A percentile compares a stretch with the other conserved stretches of the same genome.
Conservation (phyloP, 306 rosid genomes). For the apple (Malus domestica) region DNA sequence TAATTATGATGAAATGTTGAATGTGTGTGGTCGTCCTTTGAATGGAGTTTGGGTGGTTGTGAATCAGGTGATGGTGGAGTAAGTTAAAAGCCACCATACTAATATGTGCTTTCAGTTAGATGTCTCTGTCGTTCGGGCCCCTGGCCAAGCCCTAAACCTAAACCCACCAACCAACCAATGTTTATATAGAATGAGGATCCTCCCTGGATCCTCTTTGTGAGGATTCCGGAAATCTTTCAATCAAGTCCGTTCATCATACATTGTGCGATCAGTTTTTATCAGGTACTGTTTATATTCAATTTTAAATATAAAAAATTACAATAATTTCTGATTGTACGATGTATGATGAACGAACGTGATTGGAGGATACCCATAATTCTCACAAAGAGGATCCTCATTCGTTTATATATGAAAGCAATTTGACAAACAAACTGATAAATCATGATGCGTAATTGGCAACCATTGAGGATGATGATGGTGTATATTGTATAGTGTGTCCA, state of each 20-base stretch:
- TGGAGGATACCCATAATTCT: rapidly evolving
- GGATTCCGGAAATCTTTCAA: rapidly evolving
- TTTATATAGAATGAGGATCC: neutral
- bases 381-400: too few species aligned
- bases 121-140: neutral
- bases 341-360: too few species aligned
- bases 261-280: rapidly evolving
- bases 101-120: neutral
- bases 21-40: neutral
- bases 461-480: too few species aligned
- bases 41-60: neutral
- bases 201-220: rapidly evolving
- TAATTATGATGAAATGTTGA: neutral
- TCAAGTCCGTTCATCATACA: too few species aligned
- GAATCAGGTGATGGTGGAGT: neutral
- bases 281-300: too few species aligned
- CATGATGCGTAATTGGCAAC: too few species aligned
- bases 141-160: neutral
- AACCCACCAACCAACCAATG: neutral
- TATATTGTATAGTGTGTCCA: too few species aligned
- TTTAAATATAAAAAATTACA: too few species aligned
- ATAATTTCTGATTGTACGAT: too few species aligned
- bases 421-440: neutral
- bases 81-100: neutral
- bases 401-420: neutral